A percentile compares a stretch with the other conserved stretches of the same genome.
phyloP scores from a whole-genome alignment of 805 yeast species.

The Blastobotrys chiropterorum region DNA sequence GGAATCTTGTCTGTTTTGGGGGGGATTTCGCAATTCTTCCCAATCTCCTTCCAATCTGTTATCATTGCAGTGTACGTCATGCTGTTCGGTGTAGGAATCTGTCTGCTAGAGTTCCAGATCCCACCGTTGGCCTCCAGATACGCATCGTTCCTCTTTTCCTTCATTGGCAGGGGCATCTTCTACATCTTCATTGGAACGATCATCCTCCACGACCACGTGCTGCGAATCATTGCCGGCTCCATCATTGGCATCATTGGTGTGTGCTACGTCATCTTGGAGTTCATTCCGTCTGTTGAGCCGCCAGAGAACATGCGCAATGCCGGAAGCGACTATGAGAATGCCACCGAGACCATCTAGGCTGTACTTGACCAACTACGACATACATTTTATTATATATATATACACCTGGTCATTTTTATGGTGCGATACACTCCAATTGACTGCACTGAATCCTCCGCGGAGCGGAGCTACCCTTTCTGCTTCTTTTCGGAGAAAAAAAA shows the following conservation, averaged over 20 bases:
- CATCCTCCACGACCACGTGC: conserved; percentile 44
- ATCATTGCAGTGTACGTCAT: conserved; percentile 28
- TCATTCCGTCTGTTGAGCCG: conserved; percentile 65
- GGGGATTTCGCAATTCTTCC: conserved; percentile 29
- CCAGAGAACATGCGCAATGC: conserved; percentile 66
- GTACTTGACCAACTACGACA: not conserved
- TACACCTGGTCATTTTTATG: no score
- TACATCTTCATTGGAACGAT: conserved; percentile 47
- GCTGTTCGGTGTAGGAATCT: conserved; percentile 28
- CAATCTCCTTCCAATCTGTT: conserved; percentile 22
- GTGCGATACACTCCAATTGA: no score
- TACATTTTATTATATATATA: not conserved
- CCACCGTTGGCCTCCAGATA: conserved; percentile 42
- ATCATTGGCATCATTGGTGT: conserved; percentile 57
- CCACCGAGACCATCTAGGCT: conserved; percentile 25
- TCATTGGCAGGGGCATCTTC: conserved; percentile 66
- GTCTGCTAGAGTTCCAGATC: conserved; percentile 39
- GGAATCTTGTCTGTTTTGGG: conserved; percentile 26
- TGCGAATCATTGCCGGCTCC: conserved; percentile 54
- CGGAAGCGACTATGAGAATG: conserved; percentile 27
- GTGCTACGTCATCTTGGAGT: conserved; percentile 56
- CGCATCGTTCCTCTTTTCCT: conserved; percentile 54
- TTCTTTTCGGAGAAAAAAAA: no score
- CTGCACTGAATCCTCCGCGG: no score
- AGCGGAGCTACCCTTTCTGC: no score